phyloP scores from a whole-genome alignment of 208 protist species.

The Phytomonas sp. region DNA sequence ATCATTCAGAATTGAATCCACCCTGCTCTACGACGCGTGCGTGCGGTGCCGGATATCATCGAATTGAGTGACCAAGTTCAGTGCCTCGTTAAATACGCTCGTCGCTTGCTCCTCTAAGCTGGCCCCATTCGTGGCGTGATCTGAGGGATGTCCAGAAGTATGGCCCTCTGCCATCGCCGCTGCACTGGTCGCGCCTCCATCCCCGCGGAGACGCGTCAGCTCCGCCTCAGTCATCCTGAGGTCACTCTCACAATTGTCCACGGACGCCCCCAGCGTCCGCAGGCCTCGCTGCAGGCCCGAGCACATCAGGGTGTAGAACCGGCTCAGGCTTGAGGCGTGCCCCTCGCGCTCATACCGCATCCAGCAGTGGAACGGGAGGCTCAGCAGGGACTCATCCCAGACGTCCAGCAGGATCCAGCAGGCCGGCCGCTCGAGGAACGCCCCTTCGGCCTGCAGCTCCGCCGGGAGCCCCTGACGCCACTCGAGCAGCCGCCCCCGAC shows the following conservation, averaged over 20 bases:
- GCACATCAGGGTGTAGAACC: constrained; percentile 21
- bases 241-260: constrained; percentile 12
- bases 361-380: constrained; percentile 42
- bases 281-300: constrained; percentile 15
- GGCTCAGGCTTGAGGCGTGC: constrained; percentile 39
- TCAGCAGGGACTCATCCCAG: constrained; percentile 57
- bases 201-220: constrained; percentile 11
- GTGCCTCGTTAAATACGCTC: constrained; percentile 16
- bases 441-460: constrained; percentile 19
- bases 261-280: constrained; percentile 7
- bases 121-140: no score
- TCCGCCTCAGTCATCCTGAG: constrained; percentile 18
- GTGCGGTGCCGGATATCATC: constrained; percentile 24
- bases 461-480: constrained; percentile 23
- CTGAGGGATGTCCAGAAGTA: no score
- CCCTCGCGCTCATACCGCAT: constrained; percentile 25
- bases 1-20: no score
- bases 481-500: constrained; percentile 9
- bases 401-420: constrained; percentile 57
- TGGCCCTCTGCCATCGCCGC: no score
- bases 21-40: constrained; percentile 4
- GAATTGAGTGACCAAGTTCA: constrained; percentile 12
- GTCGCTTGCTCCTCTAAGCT: constrained; percentile 16
- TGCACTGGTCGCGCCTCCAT: neutral
- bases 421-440: constrained; percentile 18